A percentile compares a stretch with the other conserved stretches of the same genome.
Conservation (phyloP, 2,329 filamentous ascomycete species). For the Epichloe scottii region DNA sequence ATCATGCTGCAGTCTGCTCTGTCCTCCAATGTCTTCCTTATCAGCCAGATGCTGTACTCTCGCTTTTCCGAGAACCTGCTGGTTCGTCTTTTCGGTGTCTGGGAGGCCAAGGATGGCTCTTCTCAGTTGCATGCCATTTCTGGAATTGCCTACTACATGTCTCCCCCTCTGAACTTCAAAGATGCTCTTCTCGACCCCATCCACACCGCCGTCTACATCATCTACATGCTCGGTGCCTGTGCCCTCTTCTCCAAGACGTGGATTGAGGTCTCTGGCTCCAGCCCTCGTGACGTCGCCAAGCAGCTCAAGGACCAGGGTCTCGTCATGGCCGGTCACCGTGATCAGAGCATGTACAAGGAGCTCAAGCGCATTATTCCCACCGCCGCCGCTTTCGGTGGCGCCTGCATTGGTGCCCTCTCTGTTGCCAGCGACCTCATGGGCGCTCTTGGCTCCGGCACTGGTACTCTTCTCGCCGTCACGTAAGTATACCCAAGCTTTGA, state of each 20-base stretch:
- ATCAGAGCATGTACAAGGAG: constrained; percentile 99
- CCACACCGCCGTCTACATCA: constrained; percentile 89
- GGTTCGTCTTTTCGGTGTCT: constrained; percentile 92
- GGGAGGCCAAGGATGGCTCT: constrained; percentile 94
- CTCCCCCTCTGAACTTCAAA: constrained; percentile 91
- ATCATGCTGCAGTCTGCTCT: constrained; percentile 99
- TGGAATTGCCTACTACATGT: constrained; percentile 99
- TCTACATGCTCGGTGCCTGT: constrained; percentile 96
- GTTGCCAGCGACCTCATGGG: constrained; percentile 92
- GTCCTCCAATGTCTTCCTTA: constrained; percentile 97
- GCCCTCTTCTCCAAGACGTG: constrained; percentile 99
- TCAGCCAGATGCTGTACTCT: constrained; percentile 98
- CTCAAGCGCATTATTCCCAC: constrained; percentile 98
- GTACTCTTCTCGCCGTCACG: constrained; percentile 97
- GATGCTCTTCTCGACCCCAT: constrained; percentile 94
- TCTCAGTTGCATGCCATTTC: constrained; percentile 89
- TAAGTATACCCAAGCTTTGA: constrained; percentile 43
- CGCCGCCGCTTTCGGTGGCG: constrained; percentile 94
- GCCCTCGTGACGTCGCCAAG: constrained; percentile 96
- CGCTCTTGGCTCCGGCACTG: constrained; percentile 89
- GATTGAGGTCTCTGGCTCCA: constrained; percentile 98
- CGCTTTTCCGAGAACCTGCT: constrained; percentile 98
- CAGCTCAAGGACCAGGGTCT: constrained; percentile 99
- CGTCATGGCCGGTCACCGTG: constrained; percentile 98
- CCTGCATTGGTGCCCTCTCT: constrained; percentile 94